phyloP scores from a whole-genome alignment of 192 early-diverging fungal genomes.

The Pilobolus umbonatus region DNA sequence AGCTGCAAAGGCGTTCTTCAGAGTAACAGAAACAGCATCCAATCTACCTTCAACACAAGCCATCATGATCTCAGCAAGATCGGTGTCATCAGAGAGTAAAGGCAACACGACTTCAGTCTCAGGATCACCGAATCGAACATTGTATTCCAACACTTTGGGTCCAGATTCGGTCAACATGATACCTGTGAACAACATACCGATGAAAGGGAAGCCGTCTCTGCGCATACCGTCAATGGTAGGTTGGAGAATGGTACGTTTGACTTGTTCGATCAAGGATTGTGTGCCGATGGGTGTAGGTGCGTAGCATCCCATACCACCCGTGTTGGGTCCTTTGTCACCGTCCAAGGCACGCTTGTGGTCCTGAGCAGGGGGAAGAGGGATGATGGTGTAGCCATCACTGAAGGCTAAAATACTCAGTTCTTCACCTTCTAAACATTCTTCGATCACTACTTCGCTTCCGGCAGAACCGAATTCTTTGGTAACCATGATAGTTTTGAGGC shows the following conservation, averaged over 20 bases:
- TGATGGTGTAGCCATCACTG: conserved; percentile 92
- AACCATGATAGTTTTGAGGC: conserved; percentile 87
- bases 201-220: conserved; percentile 91
- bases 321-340: conserved; percentile 91
- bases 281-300: conserved; percentile 93
- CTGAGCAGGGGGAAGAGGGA: conserved; percentile 89
- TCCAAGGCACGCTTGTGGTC: conserved; percentile 98
- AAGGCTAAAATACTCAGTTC: conserved; percentile 91
- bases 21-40: conserved; percentile 75
- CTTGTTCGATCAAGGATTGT: conserved; percentile 58
- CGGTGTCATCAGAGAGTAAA: conserved; percentile 74
- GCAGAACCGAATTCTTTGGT: conserved; percentile 84
- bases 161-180: conserved; percentile 91
- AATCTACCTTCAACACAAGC: conserved; percentile 87
- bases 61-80: conserved; percentile 83
- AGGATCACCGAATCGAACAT: conserved; percentile 97
- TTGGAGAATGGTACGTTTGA: conserved; percentile 78
- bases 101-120: conserved; percentile 96
- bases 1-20: conserved; percentile 73
- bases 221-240: conserved; percentile 97
- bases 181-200: conserved; percentile 95
- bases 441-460: conserved; percentile 91
- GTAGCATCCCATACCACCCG: conserved; percentile 99
- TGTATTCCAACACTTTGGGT: conserved; percentile 96
- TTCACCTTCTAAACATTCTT: conserved; percentile 90